Percentiles rank a stretch among this genome's conserved stretches.
Conservation (phyloP, 2,329 filamentous ascomycete species). For the Diaporthe caulivora region DNA sequence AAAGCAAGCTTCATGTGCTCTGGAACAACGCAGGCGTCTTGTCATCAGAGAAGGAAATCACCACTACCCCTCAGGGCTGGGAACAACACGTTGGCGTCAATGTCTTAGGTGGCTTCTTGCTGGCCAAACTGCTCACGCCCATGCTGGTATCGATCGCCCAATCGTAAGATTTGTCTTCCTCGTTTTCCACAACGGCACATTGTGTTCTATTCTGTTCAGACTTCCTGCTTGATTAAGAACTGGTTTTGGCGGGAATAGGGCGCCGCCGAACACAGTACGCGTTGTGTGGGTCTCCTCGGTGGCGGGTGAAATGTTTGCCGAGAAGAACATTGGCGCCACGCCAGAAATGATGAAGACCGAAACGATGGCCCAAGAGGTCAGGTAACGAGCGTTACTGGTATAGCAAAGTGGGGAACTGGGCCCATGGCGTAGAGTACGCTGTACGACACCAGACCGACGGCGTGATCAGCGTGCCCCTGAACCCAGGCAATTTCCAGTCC, state of each 20-base stretch:
- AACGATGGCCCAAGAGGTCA: not conserved
- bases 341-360: conserved; percentile 1
- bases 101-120: conserved; percentile 24
- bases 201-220: not conserved
- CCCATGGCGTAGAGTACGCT: conserved; percentile 43
- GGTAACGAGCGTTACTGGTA: conserved; percentile 41
- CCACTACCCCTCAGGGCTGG: conserved; percentile 15
- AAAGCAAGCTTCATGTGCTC: conserved; percentile 50
- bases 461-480: conserved; percentile 43
- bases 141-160: conserved; percentile 8
- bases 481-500: conserved; percentile 28
- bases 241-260: not conserved
- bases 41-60: not conserved
- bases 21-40: conserved; percentile 55
- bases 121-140: conserved; percentile 18
- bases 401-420: conserved; percentile 45
- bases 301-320: conserved; percentile 4
- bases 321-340: not conserved
- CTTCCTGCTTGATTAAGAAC: not conserved
- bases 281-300: conserved; percentile 21
- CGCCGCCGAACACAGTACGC: conserved; percentile 11
- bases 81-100: conserved; percentile 28
- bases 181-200: not conserved
- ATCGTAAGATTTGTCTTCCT: not conserved
- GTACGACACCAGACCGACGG: conserved; percentile 41